Percentiles rank a stretch among this genome's conserved stretches.
These are phyloP conservation scores for Xylaria palmicola DNA, from an alignment of 495 filamentous ascomycete species.

Conservation along the genomic window DNA sequence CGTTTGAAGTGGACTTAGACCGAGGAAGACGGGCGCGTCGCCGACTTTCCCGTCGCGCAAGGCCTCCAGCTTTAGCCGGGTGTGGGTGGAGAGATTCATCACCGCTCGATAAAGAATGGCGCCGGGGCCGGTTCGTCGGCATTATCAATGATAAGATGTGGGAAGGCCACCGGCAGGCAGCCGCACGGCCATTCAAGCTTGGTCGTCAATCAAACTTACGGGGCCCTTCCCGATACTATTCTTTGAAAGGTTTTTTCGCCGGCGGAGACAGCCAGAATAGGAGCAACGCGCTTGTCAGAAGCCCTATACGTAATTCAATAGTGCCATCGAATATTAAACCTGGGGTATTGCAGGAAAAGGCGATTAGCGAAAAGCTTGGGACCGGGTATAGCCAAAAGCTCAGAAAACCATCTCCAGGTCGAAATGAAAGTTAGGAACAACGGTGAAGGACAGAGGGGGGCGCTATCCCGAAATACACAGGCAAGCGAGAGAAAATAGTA, in stretches of 20 bases:
- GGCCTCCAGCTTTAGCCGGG: slow-evolving; percentile 6
- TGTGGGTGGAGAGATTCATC: slow-evolving; percentile 10
- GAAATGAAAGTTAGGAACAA: neutral
- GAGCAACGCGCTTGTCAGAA: neutral
- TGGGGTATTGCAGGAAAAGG: neutral
- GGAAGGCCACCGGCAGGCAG: neutral
- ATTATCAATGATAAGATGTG: neutral
- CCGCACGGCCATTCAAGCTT: neutral
- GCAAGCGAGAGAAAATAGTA: neutral
- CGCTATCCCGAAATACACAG: neutral
- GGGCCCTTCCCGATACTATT: neutral
- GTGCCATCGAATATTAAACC: neutral
- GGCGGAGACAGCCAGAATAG: neutral
- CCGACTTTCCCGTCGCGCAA: neutral
- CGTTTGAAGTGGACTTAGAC: slow-evolving; percentile 21
- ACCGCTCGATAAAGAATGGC: slow-evolving; percentile 18
- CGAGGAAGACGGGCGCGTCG: slow-evolving; percentile 15
- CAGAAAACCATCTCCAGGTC: neutral
- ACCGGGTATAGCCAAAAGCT: neutral
- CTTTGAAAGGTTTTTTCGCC: neutral
- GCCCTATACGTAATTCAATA: neutral
- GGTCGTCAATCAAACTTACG: neutral
- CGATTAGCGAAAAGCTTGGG: neutral
- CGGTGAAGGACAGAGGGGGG: neutral
- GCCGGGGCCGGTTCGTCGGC: slow-evolving; percentile 7